These are phyloP conservation scores for Aspergillus persii DNA, from an alignment of 2,329 filamentous ascomycete species.

Conservation along the genomic window DNA sequence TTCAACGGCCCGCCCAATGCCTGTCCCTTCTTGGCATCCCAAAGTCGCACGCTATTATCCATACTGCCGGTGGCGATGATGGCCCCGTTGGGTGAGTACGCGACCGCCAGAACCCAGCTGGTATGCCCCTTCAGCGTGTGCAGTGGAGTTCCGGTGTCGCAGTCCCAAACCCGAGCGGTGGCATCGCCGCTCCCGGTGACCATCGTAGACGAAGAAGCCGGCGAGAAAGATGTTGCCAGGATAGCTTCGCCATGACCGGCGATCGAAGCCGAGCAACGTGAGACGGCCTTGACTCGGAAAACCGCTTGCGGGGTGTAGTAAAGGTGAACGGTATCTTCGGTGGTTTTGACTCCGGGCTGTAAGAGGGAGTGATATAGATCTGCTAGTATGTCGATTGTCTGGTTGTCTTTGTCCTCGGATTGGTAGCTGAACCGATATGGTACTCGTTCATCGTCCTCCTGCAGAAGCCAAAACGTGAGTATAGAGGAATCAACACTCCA, in stretches of 20 bases:
- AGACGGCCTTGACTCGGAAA: constrained; percentile 88
- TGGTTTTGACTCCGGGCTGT: constrained; percentile 51
- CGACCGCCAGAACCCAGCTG: constrained; percentile 84
- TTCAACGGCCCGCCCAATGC: constrained; percentile 69
- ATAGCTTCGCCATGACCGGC: constrained; percentile 91
- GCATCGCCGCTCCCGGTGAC: constrained; percentile 89
- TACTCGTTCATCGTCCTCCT: constrained; percentile 60
- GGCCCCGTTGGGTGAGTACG: constrained; percentile 80
- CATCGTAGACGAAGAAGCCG: constrained; percentile 70
- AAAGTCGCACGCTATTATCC: constrained; percentile 87
- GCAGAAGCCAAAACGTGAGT: not conserved
- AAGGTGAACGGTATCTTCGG: constrained; percentile 62
- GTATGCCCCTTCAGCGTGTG: constrained; percentile 84
- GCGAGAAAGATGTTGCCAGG: constrained; percentile 80
- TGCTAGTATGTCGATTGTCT: constrained; percentile 46
- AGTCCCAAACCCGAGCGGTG: constrained; percentile 91
- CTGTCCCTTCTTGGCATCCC: constrained; percentile 80
- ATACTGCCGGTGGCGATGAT: constrained; percentile 86
- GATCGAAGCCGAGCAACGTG: constrained; percentile 83
- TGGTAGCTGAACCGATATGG: constrained; percentile 66
- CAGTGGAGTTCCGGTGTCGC: constrained; percentile 85
- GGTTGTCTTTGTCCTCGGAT: constrained; percentile 34
- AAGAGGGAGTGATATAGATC: constrained; percentile 53
- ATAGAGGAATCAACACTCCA: not conserved
- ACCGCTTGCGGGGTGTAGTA: constrained; percentile 81